phyloP scores from a whole-genome alignment of 2,329 filamentous ascomycete genomes.

The Microsporum ferrugineum region DNA sequence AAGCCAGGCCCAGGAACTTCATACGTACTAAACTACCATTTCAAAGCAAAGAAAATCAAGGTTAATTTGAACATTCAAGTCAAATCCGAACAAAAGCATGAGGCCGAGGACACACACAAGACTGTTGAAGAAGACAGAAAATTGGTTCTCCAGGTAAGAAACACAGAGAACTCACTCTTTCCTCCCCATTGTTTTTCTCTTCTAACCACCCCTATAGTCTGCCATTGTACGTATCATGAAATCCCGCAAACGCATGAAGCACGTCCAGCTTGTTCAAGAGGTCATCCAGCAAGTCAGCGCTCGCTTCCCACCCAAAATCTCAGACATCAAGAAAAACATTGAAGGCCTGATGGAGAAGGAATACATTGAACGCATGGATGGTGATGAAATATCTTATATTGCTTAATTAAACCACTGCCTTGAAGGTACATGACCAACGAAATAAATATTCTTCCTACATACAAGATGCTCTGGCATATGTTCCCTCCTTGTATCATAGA shows the following conservation, averaged over 20 bases:
- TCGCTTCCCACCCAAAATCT: slow-evolving; percentile 83
- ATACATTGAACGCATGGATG: slow-evolving; percentile 89
- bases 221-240: slow-evolving; percentile 99
- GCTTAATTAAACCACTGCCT: slow-evolving; percentile 45
- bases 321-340: slow-evolving; percentile 99
- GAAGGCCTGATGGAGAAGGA: slow-evolving; percentile 98
- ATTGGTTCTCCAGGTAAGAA: slow-evolving; percentile 79
- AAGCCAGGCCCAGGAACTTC: slow-evolving; percentile 68
- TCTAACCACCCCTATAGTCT: slow-evolving; percentile 49
- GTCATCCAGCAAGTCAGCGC: slow-evolving; percentile 90
- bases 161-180: background rate
- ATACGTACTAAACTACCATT: slow-evolving; percentile 81
- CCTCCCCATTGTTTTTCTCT: slow-evolving; percentile 10
- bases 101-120: slow-evolving; percentile 96
- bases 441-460: background rate
- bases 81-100: slow-evolving; percentile 91
- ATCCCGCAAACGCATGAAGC: slow-evolving; percentile 97
- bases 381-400: slow-evolving; percentile 82
- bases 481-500: background rate
- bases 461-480: background rate
- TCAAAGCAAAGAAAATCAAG: slow-evolving; percentile 97
- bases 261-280: slow-evolving; percentile 84
- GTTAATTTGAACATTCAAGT: slow-evolving; percentile 92
- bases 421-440: background rate
- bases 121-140: slow-evolving; percentile 98